phyloP scores from a whole-genome alignment of 805 yeast species.

The Pichia manshurica region DNA sequence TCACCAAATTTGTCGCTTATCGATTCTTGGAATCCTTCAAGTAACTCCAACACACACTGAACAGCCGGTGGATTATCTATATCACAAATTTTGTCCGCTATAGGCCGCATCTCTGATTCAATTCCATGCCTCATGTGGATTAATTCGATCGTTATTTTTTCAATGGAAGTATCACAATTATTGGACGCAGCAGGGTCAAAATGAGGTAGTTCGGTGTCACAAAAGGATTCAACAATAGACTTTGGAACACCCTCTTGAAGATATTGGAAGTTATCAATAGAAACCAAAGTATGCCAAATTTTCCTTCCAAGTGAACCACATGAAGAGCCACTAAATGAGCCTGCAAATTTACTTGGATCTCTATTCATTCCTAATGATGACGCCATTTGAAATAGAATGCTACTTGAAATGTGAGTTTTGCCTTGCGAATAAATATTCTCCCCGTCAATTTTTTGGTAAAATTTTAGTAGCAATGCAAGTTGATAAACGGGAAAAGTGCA shows the following conservation, averaged over 20 bases:
- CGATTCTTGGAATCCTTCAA: constrained; percentile 34
- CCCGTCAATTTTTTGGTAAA: constrained; percentile 36
- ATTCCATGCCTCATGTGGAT: constrained; percentile 28
- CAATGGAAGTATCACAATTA: constrained; percentile 34
- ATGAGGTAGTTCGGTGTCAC: constrained; percentile 48
- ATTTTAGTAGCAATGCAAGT: constrained; percentile 44
- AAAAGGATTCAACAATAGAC: constrained; percentile 34
- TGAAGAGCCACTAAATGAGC: not conserved
- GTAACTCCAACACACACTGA: constrained; percentile 30
- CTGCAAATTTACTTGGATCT: not conserved
- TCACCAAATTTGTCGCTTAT: constrained; percentile 30
- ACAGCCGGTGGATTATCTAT: constrained; percentile 36
- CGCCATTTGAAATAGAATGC: constrained; percentile 60
- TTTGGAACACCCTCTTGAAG: constrained; percentile 44
- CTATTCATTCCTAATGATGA: constrained; percentile 45
- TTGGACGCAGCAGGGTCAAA: constrained; percentile 33
- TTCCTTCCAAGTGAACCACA: constrained; percentile 36
- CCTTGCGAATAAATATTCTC: constrained; percentile 50
- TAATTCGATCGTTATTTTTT: constrained; percentile 34
- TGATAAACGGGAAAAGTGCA: constrained; percentile 48
- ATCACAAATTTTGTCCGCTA: constrained; percentile 36
- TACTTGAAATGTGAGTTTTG: constrained; percentile 47
- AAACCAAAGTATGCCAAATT: constrained; percentile 48
- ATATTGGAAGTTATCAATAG: constrained; percentile 41
- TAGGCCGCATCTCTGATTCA: constrained; percentile 27